Base-by-base conservation (phyloP, 2,329 filamentous ascomycete species). In the Colletotrichum filicis region DNA sequence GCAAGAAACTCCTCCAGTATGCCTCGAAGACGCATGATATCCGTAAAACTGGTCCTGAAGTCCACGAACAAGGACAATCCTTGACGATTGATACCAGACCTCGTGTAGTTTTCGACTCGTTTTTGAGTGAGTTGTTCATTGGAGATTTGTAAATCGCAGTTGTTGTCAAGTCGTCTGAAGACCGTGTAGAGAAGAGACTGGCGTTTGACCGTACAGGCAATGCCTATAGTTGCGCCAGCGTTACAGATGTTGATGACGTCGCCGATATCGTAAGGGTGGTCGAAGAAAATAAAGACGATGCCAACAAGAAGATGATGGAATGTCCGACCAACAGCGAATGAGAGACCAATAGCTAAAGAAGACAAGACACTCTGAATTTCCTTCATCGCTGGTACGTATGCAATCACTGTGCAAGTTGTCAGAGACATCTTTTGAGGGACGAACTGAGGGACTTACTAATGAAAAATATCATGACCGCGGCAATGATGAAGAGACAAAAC, bases 181-280 rank as follows among this genome's bases (percentile, higher is more conserved):
- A 82, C 77, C 16, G 79, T 82, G 74, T 82, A 81, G 8, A 81
- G 75, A 2, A 82, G 78, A 1, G 80, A 82, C 61, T 80, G 78
- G 30, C 78, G 78, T 59, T 77, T 78, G 12, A 82, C 80, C 7
- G 74, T 49, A 32, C 76, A 76, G 0, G 75, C 71, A 22, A 75
- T 74, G 26, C 74, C 74, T 16, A 59, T 64, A 11, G 66, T 71
- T 1, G 71, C 65, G 4, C 75, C 73, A 11, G 74, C 57, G 61
- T 75, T 78, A 78, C 93, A 93, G 55, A 94, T 87, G 30, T 88
- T 88, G 4, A 94, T 91, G 77, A 92, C 88, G 79, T 94, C 92
- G 62, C 92, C 92, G n/a, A 93, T 76, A 80, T 94, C 92, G 78
- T 93, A 94, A 1, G 92, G 92, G 79, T 94, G 92, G 83, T 93